A percentile compares a stretch with the other conserved stretches of the same genome.
Conservation (phyloP, 805 yeast species). For the Kodamaea nitidulidarum region DNA sequence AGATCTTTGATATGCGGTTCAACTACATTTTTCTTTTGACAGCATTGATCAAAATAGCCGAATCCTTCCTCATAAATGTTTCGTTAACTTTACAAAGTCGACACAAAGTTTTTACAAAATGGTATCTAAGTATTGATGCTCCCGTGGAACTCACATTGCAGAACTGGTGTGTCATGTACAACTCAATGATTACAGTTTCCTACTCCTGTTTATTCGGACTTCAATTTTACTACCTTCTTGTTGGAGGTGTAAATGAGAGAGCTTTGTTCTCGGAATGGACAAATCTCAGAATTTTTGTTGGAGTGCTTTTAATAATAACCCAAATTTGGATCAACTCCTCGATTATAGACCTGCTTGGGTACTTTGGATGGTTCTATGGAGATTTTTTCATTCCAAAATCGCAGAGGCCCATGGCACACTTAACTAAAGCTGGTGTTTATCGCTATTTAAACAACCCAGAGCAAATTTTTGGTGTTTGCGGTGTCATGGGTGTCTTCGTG, state of each 20-base stretch:
- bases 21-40: slow-evolving; percentile 38
- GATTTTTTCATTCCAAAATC: slow-evolving; percentile 69
- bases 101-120: slow-evolving; percentile 58
- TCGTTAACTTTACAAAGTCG: slow-evolving; percentile 58
- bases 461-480: slow-evolving; percentile 71
- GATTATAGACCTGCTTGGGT: slow-evolving; percentile 67
- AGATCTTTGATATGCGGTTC: slow-evolving; percentile 10
- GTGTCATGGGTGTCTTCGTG: slow-evolving; percentile 72
- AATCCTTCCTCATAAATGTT: slow-evolving; percentile 47
- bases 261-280: slow-evolving; percentile 35
- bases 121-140: slow-evolving; percentile 60
- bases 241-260: slow-evolving; percentile 9
- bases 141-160: slow-evolving; percentile 62
- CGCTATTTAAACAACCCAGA: slow-evolving; percentile 82
- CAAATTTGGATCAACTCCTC: slow-evolving; percentile 70
- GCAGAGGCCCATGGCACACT: slow-evolving; percentile 35
- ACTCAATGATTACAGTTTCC: slow-evolving; percentile 46
- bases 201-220: slow-evolving; percentile 49
- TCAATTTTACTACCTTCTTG: slow-evolving; percentile 27
- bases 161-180: slow-evolving; percentile 70
- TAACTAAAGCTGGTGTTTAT: slow-evolving; percentile 77
- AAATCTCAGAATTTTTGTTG: slow-evolving; percentile 54
- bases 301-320: slow-evolving; percentile 49
- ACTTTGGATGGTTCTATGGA: slow-evolving; percentile 88
- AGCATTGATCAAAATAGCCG: slow-evolving; percentile 44